phyloP scores from a whole-genome alignment of 495 filamentous ascomycete genomes.

The Rusavskia elegans region DNA sequence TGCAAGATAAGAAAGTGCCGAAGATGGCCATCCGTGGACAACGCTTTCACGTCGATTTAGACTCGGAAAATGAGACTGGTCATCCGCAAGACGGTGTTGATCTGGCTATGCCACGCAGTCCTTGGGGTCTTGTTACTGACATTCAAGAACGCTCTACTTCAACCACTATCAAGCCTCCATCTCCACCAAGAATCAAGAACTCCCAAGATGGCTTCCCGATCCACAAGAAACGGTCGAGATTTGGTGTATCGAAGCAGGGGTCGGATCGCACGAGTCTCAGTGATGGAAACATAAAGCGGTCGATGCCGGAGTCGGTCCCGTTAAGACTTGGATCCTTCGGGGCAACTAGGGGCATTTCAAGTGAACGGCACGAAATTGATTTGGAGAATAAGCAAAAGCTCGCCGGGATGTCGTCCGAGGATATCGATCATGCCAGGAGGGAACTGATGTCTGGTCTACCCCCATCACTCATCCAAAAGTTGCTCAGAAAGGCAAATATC shows the following conservation, averaged over 20 bases:
- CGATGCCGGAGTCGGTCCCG: neutral
- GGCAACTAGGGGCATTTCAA: slow-evolving; percentile 10
- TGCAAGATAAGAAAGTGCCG: neutral
- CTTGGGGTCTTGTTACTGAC: slow-evolving; percentile 47
- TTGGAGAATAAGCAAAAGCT: slow-evolving; percentile 64
- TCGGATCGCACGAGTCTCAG: neutral
- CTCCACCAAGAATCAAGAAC: slow-evolving; percentile 40
- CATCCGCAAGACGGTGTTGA: slow-evolving; percentile 9
- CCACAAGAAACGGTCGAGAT: slow-evolving; percentile 52
- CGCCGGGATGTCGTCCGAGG: slow-evolving; percentile 60
- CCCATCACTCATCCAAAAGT: slow-evolving; percentile 53
- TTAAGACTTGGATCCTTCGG: neutral
- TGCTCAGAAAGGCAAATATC: slow-evolving; percentile 65
- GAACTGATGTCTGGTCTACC: slow-evolving; percentile 58
- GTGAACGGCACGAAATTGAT: slow-evolving; percentile 56
- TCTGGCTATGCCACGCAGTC: slow-evolving; percentile 14
- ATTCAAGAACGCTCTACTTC: slow-evolving; percentile 55
- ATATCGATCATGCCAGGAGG: slow-evolving; percentile 61
- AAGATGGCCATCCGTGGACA: slow-evolving; percentile 1
- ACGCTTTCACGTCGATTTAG: slow-evolving; percentile 15
- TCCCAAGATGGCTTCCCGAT: slow-evolving; percentile 67
- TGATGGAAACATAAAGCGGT: neutral
- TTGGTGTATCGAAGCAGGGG: slow-evolving; percentile 4
- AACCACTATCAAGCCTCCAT: slow-evolving; percentile 38
- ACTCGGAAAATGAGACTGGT: slow-evolving; percentile 27